These are phyloP conservation scores for Geotrichum restrictum DNA, from an alignment of 1,139 yeast genomes.

Conservation along the genomic window DNA sequence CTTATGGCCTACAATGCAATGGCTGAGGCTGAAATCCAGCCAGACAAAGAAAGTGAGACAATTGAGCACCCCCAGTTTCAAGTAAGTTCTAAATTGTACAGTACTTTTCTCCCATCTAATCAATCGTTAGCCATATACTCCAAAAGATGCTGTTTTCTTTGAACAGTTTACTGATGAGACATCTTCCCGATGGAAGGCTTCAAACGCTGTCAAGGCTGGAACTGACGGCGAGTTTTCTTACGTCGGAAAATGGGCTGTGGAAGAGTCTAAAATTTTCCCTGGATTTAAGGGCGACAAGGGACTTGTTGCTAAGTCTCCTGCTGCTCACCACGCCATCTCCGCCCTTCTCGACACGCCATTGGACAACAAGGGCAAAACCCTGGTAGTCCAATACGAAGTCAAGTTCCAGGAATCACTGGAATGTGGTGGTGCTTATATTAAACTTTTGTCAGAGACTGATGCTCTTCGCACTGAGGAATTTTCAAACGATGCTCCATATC, in stretches of 20 bases:
- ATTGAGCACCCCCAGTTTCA: constrained; percentile 17
- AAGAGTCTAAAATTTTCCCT: constrained; percentile 53
- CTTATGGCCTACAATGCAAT: constrained; percentile 15
- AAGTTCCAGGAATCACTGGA: constrained; percentile 70
- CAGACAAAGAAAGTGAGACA: constrained; percentile 4
- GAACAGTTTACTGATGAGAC: constrained; percentile 62
- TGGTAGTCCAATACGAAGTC: constrained; percentile 85
- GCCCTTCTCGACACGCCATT: constrained; percentile 53
- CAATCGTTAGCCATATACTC: constrained; percentile 10
- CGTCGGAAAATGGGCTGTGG: constrained; percentile 70
- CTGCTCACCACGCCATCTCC: constrained; percentile 77
- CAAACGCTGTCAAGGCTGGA: constrained; percentile 51
- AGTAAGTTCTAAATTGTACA: constrained; percentile 6
- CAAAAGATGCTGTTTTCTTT: constrained; percentile 47
- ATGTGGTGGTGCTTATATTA: constrained; percentile 89
- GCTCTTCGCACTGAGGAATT: constrained; percentile 48
- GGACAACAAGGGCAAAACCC: constrained; percentile 54
- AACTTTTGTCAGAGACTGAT: constrained; percentile 56
- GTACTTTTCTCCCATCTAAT: too few relatives aligned
- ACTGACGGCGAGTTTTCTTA: constrained; percentile 52
- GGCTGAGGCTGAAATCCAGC: constrained; percentile 3
- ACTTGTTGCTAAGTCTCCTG: constrained; percentile 66
- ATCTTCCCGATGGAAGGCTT: constrained; percentile 56
- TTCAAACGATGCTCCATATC: constrained; percentile 64
- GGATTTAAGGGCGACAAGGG: constrained; percentile 67